A percentile compares a stretch with the other conserved stretches of the same genome.
Evolutionary conservation across 2,329 filamentous ascomycete genomes (phyloP).

Genomic region (Calonectria pseudoreteaudii): DNA sequence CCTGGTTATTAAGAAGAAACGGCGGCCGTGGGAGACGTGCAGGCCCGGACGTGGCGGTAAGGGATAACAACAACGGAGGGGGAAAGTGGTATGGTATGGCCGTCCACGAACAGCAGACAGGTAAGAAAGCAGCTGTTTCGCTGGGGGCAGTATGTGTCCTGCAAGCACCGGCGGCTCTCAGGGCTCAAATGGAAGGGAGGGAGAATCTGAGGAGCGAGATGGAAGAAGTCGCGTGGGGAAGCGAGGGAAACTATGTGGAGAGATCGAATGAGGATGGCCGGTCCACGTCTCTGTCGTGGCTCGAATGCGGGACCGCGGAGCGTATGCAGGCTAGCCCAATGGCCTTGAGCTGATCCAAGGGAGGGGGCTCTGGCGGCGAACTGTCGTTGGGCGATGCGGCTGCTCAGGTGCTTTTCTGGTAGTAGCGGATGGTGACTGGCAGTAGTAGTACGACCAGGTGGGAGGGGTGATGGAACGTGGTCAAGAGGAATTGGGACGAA

Average conservation of each 20-base stretch:
- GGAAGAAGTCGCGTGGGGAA: slow-evolving; percentile 51
- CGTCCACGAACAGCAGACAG: slow-evolving; percentile 35
- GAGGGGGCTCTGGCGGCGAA: slow-evolving; percentile 43
- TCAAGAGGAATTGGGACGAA: slow-evolving; percentile 31
- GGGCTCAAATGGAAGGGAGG: slow-evolving; percentile 45
- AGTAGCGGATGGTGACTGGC: slow-evolving; percentile 43
- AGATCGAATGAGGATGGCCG: slow-evolving; percentile 49
- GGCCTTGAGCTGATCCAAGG: slow-evolving; percentile 45
- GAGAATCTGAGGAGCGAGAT: slow-evolving; percentile 48
- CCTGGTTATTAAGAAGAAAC: slow-evolving; percentile 41
- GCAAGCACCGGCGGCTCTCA: slow-evolving; percentile 48
- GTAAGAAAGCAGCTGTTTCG: slow-evolving; percentile 46
- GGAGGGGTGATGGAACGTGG: slow-evolving; percentile 43
- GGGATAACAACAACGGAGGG: slow-evolving; percentile 42
- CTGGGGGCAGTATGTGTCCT: slow-evolving; percentile 47
- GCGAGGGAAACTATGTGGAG: slow-evolving; percentile 46
- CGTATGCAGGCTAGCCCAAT: slow-evolving; percentile 53
- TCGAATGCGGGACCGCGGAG: slow-evolving; percentile 53
- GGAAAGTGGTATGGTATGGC: slow-evolving; percentile 45
- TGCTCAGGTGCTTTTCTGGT: slow-evolving; percentile 41
- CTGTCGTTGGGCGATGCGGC: slow-evolving; percentile 44
- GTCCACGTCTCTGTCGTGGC: slow-evolving; percentile 53
- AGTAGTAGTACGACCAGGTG: slow-evolving; percentile 36
- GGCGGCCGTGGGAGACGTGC: slow-evolving; percentile 33
- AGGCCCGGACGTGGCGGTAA: slow-evolving; percentile 44